A percentile compares a stretch with the other conserved stretches of the same genome.
Evolutionary conservation across 176 grass and related monocot genomes (phyloP).

Genomic region (Oryza officinalis): DNA sequence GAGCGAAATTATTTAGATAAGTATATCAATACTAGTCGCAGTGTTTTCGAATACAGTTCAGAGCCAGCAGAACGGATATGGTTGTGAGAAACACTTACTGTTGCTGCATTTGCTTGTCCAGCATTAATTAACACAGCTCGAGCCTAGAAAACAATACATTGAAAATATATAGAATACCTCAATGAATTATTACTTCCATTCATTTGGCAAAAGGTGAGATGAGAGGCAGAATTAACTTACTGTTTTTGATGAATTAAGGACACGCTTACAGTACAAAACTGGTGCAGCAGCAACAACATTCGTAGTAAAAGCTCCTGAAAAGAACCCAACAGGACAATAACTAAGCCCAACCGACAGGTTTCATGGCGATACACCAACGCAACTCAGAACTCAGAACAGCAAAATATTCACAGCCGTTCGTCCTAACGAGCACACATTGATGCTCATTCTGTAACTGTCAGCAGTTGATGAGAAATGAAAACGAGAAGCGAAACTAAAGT

Average conservation of each 20-base stretch:
- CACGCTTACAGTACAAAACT: conserved; percentile 80
- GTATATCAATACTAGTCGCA: conserved; percentile 28
- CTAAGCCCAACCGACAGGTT: background rate
- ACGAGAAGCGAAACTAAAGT: background rate
- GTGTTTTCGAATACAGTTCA: conserved; percentile 7
- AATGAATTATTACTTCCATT: background rate
- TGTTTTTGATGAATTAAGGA: conserved; percentile 56
- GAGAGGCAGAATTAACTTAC: conserved; percentile 41
- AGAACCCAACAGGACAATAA: background rate
- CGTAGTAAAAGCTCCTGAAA: conserved; percentile 85
- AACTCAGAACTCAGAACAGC: conserved; percentile 6
- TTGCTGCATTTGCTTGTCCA: conserved; percentile 98
- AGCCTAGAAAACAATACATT: conserved; percentile 47
- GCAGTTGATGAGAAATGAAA: background rate
- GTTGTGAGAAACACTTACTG: conserved; percentile 68
- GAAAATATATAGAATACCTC: background rate
- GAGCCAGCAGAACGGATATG: background rate
- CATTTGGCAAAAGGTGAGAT: background rate
- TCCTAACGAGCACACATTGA: background rate
- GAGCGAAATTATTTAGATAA: conserved; percentile 33
- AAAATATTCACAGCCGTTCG: background rate
- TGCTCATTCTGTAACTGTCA: background rate
- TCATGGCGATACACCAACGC: background rate
- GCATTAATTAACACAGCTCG: conserved; percentile 92
- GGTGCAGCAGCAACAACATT: conserved; percentile 95